Evolutionary conservation across 23 red algal genomes (phyloP), one percentile per base, ranked within the genome.

Genomic region (Agarophyton chilense): DNA sequence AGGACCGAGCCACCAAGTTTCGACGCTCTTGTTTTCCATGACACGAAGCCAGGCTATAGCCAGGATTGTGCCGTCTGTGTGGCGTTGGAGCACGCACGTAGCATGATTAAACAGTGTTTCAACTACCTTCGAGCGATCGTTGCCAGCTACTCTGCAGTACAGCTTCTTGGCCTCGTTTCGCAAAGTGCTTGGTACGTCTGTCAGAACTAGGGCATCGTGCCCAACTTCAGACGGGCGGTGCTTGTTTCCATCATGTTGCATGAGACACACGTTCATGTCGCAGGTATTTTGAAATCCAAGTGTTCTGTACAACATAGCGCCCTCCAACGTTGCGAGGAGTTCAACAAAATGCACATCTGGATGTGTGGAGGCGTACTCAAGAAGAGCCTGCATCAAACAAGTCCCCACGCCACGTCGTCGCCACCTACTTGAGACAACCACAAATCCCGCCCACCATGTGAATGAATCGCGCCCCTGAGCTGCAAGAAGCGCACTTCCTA

Each of bases 1-100:
- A 24, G 68, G 68, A 26, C 68, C 68, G 4, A 74, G 43, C 68
- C 68, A 74, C 39, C 38, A 74, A 6, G 68, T 49, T 74, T 74
- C 68, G 40, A 74, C 68, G 68, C 68, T 18, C 21, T 25, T 29
- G 68, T 29, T 74, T 39, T 47, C 29, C 68, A 74, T 39, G 0
- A 11, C 22, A 10, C 68, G 38, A 29, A 74, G 4, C 68, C 68
- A 74, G 9, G 68, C 40, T 16, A 29, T n/a, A 2, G 40, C 68
- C n/a, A 46, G 43, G 26, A 74, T 49, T 43, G 38, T 26, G 14
- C 68, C 40, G 68, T 74, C 41, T 18, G 21, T 39, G 68, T 74
- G 19, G 68, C 38, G 68, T 2, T 74, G 19, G 9, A 49, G 4
- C n/a, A 74, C 0, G 33, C 68, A 74, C 0, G 6, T 43, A 28